Evolutionary conservation across 345 rosid genomes (phyloP).

Genomic region (Hevea brasiliensis): DNA sequence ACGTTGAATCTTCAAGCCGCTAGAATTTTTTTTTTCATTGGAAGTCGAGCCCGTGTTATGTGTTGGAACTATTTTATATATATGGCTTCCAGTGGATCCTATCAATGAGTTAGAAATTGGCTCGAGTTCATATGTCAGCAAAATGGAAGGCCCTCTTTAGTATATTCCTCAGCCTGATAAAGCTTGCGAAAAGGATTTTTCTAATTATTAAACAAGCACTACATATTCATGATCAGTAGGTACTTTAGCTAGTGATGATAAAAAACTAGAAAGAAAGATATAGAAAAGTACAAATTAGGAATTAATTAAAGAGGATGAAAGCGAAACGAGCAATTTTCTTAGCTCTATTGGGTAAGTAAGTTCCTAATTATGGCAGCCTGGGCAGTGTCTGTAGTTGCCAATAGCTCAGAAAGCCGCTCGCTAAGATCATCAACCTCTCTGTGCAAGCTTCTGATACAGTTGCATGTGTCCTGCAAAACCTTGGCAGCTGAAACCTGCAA

Average conservation of each 20-base stretch:
- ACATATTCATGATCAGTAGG: constrained; percentile 2
- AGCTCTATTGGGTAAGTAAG: constrained; percentile 44
- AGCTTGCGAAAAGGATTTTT: constrained; percentile 12
- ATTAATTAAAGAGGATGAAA: background rate
- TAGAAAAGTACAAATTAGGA: background rate
- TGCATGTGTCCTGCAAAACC: constrained; percentile 78
- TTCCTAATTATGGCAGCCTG: constrained; percentile 78
- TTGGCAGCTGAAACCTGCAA: constrained; percentile 65
- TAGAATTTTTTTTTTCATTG: background rate
- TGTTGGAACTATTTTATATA: no score
- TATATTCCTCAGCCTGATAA: constrained; percentile 21
- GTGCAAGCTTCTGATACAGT: constrained; percentile 73
- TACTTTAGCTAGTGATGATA: background rate
- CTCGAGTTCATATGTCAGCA: constrained; percentile 6
- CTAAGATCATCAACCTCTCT: constrained; percentile 81
- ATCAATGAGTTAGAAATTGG: background rate
- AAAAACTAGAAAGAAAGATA: background rate
- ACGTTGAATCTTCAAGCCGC: no score
- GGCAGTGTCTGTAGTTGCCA: constrained; percentile 66
- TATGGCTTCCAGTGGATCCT: no score
- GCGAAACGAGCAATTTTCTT: no score
- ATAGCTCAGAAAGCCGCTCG: constrained; percentile 70
- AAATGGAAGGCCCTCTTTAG: constrained; percentile 12
- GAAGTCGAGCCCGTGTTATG: background rate
- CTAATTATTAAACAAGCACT: constrained; percentile 20